Conservation (phyloP, 2,329 filamentous ascomycete species). For the Lachnellula subtilissima region DNA sequence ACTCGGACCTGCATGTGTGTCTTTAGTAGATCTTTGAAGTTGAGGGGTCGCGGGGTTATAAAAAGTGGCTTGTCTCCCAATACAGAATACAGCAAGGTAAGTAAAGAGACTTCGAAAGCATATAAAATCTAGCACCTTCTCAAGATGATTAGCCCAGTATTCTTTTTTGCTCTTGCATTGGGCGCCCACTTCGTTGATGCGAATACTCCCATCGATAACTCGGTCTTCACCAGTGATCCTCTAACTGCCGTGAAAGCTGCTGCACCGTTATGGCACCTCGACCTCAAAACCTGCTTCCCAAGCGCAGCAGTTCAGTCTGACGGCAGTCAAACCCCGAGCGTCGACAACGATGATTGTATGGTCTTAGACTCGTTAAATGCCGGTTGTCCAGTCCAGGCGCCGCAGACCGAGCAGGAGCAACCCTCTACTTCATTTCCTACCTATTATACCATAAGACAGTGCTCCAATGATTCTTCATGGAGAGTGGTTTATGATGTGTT, state of each 20-base stretch:
- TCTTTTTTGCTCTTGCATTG: not conserved
- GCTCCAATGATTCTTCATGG: constrained; percentile 13
- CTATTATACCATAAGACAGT: constrained; percentile 15
- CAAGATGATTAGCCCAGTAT: not conserved
- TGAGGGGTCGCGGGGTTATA: too few relatives aligned
- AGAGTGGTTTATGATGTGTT: constrained; percentile 20
- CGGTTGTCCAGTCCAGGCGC: constrained; percentile 14
- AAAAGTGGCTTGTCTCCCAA: too few relatives aligned
- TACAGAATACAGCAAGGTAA: not conserved
- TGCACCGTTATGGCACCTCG: constrained; percentile 18
- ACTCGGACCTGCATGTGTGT: not conserved
- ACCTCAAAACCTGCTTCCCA: constrained; percentile 16
- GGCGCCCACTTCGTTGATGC: constrained; percentile 1
- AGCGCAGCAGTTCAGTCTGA: constrained; percentile 10
- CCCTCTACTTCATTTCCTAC: constrained; percentile 18
- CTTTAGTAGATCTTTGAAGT: not conserved
- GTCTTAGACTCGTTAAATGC: constrained; percentile 1
- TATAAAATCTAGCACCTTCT: not conserved
- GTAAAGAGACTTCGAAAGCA: not conserved
- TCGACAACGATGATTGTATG: constrained; percentile 10
- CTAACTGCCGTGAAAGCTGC: constrained; percentile 9
- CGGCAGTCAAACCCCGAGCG: constrained; percentile 12
- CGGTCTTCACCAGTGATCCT: constrained; percentile 11
- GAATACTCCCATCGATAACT: constrained; percentile 13
- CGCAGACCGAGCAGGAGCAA: constrained; percentile 10